These are phyloP conservation scores for Fonticula alba DNA, from an alignment of 78 protist species.

Conservation along the genomic window DNA sequence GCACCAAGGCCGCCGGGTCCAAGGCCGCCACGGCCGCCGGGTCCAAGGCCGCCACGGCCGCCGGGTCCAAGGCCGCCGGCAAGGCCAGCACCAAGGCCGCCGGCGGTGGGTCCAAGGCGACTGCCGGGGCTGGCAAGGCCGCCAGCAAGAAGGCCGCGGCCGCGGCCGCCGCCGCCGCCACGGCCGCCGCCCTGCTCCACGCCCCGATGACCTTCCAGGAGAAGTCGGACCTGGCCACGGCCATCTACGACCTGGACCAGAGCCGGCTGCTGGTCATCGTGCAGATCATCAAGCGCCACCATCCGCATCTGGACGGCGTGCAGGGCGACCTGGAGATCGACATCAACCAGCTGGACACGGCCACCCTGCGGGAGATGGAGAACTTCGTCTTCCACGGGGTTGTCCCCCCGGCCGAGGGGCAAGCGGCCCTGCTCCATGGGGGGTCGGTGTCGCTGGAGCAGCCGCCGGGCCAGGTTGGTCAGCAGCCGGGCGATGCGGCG, in stretches of 20 bases:
- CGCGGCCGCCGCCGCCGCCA: not conserved
- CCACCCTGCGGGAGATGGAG: not conserved
- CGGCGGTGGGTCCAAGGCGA: not conserved
- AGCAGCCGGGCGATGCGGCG: too few species aligned
- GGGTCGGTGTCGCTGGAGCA: too few species aligned
- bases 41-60: not conserved
- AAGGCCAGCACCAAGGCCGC: not conserved
- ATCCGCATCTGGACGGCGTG: not conserved
- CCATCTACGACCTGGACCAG: not conserved
- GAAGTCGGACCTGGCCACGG: not conserved
- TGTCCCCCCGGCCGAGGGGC: too few species aligned
- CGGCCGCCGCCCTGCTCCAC: not conserved
- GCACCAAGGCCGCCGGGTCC: not conserved
- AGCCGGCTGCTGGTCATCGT: not conserved
- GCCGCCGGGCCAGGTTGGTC: too few species aligned
- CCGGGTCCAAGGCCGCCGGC: too few species aligned
- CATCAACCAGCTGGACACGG: not conserved
- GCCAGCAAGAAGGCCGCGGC: too few species aligned
- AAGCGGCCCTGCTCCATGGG: too few species aligned
- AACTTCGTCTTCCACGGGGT: too few species aligned
- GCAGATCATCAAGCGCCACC: not conserved
- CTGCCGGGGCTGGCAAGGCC: not conserved
- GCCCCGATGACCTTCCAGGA: not conserved
- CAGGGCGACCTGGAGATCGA: conserved; percentile 1
- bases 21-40: too few species aligned